Evolutionary conservation across 2,329 filamentous ascomycete species (phyloP), one percentile per base, ranked within the genome.

Genomic region (Epichloe aotearoae): DNA sequence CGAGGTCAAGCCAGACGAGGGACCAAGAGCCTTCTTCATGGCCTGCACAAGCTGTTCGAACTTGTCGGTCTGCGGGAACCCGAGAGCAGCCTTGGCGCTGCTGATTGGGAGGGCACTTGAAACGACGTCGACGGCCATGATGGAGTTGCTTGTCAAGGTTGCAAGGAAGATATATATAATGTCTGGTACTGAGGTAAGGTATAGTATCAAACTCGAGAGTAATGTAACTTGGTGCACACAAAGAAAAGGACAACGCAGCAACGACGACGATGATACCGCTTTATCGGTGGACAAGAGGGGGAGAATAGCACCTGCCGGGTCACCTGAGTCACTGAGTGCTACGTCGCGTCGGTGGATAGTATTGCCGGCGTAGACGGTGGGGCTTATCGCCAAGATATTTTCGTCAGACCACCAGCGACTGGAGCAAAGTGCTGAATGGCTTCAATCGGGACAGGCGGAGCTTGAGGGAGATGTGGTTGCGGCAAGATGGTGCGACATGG

Each of bases 1-100:
- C 36, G 86, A 93, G 54, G 86, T 82, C 59, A 95, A 76, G 3
- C 89, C 89, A 12, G 86, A 93, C 52, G 82, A 86, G 3, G 87
- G 84, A 2, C 88, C 89, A 5, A 96, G 76, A 23, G 80, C 80
- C 50, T 76, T 71, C 61, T 84, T 89, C 58, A 95, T 78, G n/a
- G 80, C 79, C 52, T 77, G 62, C 50, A 94, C 85, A 44, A 95
- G 80, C 49, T 73, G 66, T 38, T 89, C 78, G 63, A 94, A 93
- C 12, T 66, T 64, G 58, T 76, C 69, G 48, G 61, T 56, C 14
- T 66, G 58, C 39, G 53, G 57, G 33, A 50, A 52, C 8, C 54
- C 62, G 47, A 61, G 55, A 36, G 54, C 57, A 38, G 54, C 55
- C 49, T 58, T 56, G 40, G 57, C 46, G 38, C 46, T 53, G 47